Evolutionary conservation across 2,329 filamentous ascomycete genomes (phyloP), one percentile per base, ranked within the genome.

Genomic region (Pestalotiopsis fici): DNA sequence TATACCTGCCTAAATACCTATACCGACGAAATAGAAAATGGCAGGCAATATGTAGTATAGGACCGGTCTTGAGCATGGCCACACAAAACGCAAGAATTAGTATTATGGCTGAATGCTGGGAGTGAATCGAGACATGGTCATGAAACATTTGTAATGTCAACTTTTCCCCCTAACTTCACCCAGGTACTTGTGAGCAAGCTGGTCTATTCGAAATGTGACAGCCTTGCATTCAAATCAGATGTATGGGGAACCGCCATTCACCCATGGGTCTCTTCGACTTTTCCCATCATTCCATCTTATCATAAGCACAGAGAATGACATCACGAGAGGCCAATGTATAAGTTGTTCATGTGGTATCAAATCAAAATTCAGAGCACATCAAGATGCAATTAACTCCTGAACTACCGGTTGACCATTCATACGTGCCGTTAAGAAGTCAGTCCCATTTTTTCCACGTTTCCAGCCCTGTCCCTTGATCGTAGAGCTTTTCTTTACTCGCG

Each of bases 401-500:
- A 71, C 64, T 76, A 72, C 74, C 75, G 67, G 69, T 74, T 75
- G 72, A 73, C 75, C 75, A 73, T 31, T 73, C 74, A 71, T 72
- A 66, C 27, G 73, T 74, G 68, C 67, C 68, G 72, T 70, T 72
- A 70, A 68, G 67, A 69, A 64, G 66, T 71, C 69, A 65, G 72
- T 66, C 69, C 70, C 68, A 54, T 63, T 66, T 67, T 66, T 70
- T 73, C 73, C 69, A 70, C 60, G 65, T 67, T 67, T 28, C 65
- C 59, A 65, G 37, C 65, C 37, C 21, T 47, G 28, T 66, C 64
- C 66, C 62, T 35, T 59, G 18, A 21, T 31, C 57, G 55, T 57
- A 57, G 55, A 57, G 55, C 55, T 27, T 57, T 57, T 25, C 74
- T 78, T 50, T 84, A 83, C 73, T 87, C 82, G 77, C 87, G 88